Base-by-base conservation (phyloP, 2,329 filamentous ascomycete genomes). In the Aureobasidium sp. region DNA sequence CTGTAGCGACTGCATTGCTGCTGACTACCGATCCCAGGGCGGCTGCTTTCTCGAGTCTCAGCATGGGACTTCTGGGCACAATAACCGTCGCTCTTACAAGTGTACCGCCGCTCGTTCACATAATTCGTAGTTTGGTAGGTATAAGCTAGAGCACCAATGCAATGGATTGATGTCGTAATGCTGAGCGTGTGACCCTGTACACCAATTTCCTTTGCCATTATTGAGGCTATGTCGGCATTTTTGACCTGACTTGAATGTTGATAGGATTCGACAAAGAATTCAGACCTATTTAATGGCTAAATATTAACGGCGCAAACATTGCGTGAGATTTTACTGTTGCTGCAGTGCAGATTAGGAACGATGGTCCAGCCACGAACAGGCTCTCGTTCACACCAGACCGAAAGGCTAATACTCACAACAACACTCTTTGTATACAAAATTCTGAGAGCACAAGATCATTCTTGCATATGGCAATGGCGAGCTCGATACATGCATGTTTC, bases 31-130 rank as follows among this genome's bases (percentile, higher is more conserved):
- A 86, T 64, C 83, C 82, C 0, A 76, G 83, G 47, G 83, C 83
- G 6, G 84, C 83, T 0, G 83, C 84, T 20, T 72, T 86, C 56
- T 82, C 81, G 20, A 84, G 81, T 65, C 70, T 87, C 27, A 81
- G 81, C 0, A 86, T 87, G 84, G 82, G 79, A 56, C 66, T 86
- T 9, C 85, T 86, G 67, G 83, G 83, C 9, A 82, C 83, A 2
- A 79, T 85, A 12, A 85, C 82, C 0, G 78, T 86, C 17, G 71
- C 83, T 5, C 78, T 85, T 66, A 85, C 83, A 1, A 83, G 82
- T 0, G 79, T 86, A 41, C 82, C 83, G 12, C 76, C 79, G 0
- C 76, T 84, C 34, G 79, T 79, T 0, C 74, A 71, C 12, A 73
- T 79, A 2, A 74, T 86, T 20, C 73, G 76, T 58, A 76, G 77